Evolutionary conservation across 1,284 basidiomycete species (phyloP).

Genomic region (Ustilago trichophora): DNA sequence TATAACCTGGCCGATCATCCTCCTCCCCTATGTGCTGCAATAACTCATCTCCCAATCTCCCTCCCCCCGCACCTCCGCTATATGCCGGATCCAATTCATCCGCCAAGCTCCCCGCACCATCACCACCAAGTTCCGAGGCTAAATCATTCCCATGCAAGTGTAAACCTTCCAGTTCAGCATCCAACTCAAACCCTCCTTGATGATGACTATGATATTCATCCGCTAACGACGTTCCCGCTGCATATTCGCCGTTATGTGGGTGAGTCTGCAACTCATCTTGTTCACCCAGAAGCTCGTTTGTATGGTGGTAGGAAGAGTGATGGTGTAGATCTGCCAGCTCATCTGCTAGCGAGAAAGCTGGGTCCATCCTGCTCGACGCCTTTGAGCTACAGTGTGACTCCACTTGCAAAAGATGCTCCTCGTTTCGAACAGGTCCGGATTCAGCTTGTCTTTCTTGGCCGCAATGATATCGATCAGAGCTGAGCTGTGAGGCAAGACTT

Average conservation of each 20-base stretch:
- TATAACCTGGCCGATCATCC: too few species aligned
- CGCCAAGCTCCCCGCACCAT: conserved; percentile 2
- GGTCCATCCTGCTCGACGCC: conserved; percentile 21
- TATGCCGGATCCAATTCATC: too few species aligned
- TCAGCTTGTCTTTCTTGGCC: too few species aligned
- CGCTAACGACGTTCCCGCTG: neutral
- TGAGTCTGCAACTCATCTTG: conserved; percentile 7
- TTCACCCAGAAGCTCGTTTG: neutral
- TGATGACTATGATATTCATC: too few species aligned
- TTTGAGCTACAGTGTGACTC: too few species aligned
- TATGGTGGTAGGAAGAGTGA: neutral
- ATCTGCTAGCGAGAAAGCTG: conserved; percentile 35
- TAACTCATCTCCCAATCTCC: too few species aligned
- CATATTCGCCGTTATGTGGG: neutral
- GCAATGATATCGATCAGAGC: too few species aligned
- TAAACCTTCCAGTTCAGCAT: conserved; percentile 7
- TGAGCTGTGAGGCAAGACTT: too few species aligned
- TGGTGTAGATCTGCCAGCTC: conserved; percentile 8
- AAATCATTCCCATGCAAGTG: conserved; percentile 7
- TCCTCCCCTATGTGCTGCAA: too few species aligned
- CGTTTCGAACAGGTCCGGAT: too few species aligned
- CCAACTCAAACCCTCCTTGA: neutral
- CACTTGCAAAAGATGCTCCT: too few species aligned
- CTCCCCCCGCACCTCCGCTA: too few species aligned
- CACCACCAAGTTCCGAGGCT: conserved; percentile 5